Conservation (phyloP, 2,329 filamentous ascomycete genomes). For the Orbilia brochopaga region DNA sequence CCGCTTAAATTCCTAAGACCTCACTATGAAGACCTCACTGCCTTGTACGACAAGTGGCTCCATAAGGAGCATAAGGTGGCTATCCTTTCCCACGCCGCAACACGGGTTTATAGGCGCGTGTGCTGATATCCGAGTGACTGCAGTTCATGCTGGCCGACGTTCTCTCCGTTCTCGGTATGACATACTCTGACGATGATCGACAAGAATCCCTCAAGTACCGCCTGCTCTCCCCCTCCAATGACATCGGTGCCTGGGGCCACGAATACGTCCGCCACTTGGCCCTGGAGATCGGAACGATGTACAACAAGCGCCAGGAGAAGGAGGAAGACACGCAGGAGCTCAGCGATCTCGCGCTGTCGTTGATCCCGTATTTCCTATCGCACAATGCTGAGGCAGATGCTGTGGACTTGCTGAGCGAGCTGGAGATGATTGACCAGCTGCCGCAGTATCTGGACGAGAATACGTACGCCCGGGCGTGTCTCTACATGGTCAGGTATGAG, state of each 20-base stretch:
- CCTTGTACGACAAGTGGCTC: constrained; percentile 88
- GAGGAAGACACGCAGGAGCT: constrained; percentile 85
- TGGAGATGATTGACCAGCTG: constrained; percentile 95
- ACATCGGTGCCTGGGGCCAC: constrained; percentile 96
- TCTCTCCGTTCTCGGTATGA: constrained; percentile 97
- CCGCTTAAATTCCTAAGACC: constrained; percentile 96
- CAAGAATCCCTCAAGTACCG: constrained; percentile 97
- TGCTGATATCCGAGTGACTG: constrained; percentile 12
- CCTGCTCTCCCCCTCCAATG: constrained; percentile 83
- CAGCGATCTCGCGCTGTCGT: constrained; percentile 77
- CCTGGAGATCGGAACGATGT: constrained; percentile 93
- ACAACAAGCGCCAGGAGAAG: constrained; percentile 81
- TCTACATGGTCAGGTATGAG: constrained; percentile 81
- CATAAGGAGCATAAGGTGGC: constrained; percentile 80
- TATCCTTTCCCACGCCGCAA: constrained; percentile 32
- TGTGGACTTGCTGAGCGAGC: constrained; percentile 92
- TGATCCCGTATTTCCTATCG: constrained; percentile 93
- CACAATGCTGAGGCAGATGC: constrained; percentile 98
- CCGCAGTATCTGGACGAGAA: constrained; percentile 89
- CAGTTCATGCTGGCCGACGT: constrained; percentile 84
- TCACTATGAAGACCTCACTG: constrained; percentile 88
- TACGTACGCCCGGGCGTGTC: constrained; percentile 87
- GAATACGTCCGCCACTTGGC: constrained; percentile 97
- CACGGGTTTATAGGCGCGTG: constrained; percentile 13
- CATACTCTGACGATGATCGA: constrained; percentile 93